These are phyloP conservation scores for Apostasia ramifera DNA, from an alignment of 106 monocot species.

Conservation along the genomic window DNA sequence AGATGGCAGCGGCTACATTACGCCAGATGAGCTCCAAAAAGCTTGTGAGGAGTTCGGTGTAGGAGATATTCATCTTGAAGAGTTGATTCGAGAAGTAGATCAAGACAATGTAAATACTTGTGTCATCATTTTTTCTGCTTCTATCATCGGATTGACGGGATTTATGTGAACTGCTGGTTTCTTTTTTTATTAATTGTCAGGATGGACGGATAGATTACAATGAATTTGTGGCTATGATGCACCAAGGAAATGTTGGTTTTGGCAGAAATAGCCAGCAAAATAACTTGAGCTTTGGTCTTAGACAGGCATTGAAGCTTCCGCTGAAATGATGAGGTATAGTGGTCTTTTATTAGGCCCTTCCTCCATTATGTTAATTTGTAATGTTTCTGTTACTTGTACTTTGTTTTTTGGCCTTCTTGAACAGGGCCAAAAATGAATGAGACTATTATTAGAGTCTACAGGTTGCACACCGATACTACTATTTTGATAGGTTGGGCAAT, in stretches of 20 bases:
- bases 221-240: constrained; percentile 70
- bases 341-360: not conserved
- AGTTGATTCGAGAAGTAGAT: constrained; percentile 60
- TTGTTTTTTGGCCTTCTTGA: no score
- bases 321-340: constrained; percentile 11
- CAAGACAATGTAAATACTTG: constrained; percentile 52
- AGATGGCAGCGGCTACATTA: constrained; percentile 81
- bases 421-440: not conserved
- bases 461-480: not conserved
- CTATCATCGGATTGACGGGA: not conserved
- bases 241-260: constrained; percentile 36
- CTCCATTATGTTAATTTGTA: not conserved
- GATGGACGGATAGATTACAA: constrained; percentile 68
- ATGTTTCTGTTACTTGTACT: not conserved
- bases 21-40: constrained; percentile 69
- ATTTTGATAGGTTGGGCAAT: no score
- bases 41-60: constrained; percentile 71
- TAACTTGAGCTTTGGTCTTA: constrained; percentile 39
- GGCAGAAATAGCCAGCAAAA: constrained; percentile 35
- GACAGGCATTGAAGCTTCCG: constrained; percentile 40
- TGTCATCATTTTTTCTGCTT: not conserved
- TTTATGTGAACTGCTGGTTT: not conserved
- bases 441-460: not conserved
- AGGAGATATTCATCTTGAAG: constrained; percentile 37
- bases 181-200: constrained; percentile 17